Evolutionary conservation across 306 rosid species (phyloP), one percentile per base, ranked within the genome.

Genomic region (Cercis canadensis): DNA sequence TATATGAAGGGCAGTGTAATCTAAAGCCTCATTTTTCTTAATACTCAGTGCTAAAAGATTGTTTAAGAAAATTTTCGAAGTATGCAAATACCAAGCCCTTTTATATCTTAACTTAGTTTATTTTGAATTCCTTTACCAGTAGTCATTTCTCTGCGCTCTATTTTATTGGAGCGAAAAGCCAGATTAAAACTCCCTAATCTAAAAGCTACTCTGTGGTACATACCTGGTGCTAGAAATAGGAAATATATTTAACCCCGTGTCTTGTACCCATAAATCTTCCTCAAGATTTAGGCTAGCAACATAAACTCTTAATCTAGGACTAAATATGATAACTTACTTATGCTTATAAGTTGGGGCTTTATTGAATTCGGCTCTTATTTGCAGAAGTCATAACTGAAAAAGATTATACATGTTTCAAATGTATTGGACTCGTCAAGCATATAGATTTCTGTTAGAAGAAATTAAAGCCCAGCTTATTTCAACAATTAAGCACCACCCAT

Each of bases 11-110:
- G 32, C n/a, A 57, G 15, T 40, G 77, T 7, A 17, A 21, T 70
- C 37, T 16, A 37, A 31, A 67, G 33, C 43, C 57, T 78, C 18
- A 15, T 63, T 39, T 63, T 77, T 37, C 58, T 64, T 10, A 66
- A 16, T 45, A 57, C 40, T 40, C 57, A 49, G 53, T 24, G 40
- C 6, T 10, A 21, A 6, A 0, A 19, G 14, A 24, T 13, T 31
- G 8, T 44, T 18, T 24, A 37, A 18, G 51, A 65, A 58, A 46
- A 31, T 5, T 47, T 62, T 24, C 57, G 53, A 58, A 31, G n/a
- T n/a, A n/a, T 24, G 31, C 40, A 43, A 21, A 29, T 9, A 45
- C 33, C 17, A 47, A 31, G 34, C 72, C 67, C 44, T 73, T 50
- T 44, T 44, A 62, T 44, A 16, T 45, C 24, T 24, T 19, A 24